These are phyloP conservation scores for Gnomoniopsis smithogilvyi DNA, from an alignment of 2,329 filamentous ascomycete species.

Conservation along the genomic window DNA sequence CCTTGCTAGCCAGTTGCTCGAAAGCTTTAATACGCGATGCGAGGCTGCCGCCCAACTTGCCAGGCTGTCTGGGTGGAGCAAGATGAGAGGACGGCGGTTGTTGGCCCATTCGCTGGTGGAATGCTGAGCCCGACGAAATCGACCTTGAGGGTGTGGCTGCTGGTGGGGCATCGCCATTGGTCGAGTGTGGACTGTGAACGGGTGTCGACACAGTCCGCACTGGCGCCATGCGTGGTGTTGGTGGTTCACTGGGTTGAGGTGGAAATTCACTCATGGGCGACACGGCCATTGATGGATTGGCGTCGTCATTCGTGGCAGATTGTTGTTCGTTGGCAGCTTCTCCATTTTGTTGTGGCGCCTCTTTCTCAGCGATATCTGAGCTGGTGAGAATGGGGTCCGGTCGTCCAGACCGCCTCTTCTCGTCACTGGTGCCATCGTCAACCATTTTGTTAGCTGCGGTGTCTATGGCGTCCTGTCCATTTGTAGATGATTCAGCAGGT, in stretches of 20 bases:
- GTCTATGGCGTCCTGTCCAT: slow-evolving; percentile 18
- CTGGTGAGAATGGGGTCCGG: slow-evolving; percentile 57
- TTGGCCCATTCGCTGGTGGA: slow-evolving; percentile 51
- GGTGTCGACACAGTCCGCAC: slow-evolving; percentile 49
- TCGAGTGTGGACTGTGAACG: slow-evolving; percentile 41
- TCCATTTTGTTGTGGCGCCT: slow-evolving; percentile 64
- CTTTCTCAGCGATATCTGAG: slow-evolving; percentile 31
- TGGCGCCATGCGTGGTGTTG: slow-evolving; percentile 28
- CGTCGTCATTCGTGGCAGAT: slow-evolving; percentile 77
- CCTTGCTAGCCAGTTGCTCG: slow-evolving; percentile 65
- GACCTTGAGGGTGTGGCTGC: slow-evolving; percentile 44
- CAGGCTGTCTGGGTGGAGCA: slow-evolving; percentile 59
- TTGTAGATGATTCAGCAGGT: slow-evolving; percentile 14
- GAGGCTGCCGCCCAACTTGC: slow-evolving; percentile 84
- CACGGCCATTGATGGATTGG: slow-evolving; percentile 68
- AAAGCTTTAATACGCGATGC: slow-evolving; percentile 92
- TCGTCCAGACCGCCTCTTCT: slow-evolving; percentile 31
- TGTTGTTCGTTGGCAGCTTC: slow-evolving; percentile 82
- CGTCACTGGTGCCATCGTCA: slow-evolving; percentile 24
- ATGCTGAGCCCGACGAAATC: slow-evolving; percentile 55
- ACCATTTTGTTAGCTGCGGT: slow-evolving; percentile 21
- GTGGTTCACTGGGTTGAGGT: slow-evolving; percentile 25
- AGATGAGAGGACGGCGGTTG: slow-evolving; percentile 48
- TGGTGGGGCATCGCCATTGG: slow-evolving; percentile 44
- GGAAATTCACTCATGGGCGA: slow-evolving; percentile 22